Percentiles rank a stretch among this genome's conserved stretches.
Conservation (phyloP, 2,329 filamentous ascomycete genomes). For the Pseudopyricularia cyperi region DNA sequence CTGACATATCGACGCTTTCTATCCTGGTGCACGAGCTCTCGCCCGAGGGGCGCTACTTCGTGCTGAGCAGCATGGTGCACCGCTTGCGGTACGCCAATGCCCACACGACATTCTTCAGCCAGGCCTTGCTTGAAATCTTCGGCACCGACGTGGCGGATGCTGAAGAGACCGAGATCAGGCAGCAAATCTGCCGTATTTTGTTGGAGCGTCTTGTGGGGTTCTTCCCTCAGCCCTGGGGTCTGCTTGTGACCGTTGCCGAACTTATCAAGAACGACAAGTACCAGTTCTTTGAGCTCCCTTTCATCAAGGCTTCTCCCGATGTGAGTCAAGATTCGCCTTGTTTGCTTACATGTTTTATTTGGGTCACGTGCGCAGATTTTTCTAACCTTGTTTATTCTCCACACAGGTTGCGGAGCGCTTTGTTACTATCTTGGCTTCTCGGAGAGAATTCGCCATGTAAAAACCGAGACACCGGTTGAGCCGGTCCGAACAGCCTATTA, state of each 20-base stretch:
- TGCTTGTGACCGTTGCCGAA: conserved; percentile 79
- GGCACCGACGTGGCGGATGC: conserved; percentile 59
- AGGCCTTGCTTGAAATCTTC: conserved; percentile 74
- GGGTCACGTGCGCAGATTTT: background rate
- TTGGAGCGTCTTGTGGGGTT: conserved; percentile 79
- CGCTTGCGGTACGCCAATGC: conserved; percentile 84
- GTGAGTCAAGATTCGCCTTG: conserved; percentile 30
- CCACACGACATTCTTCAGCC: conserved; percentile 87
- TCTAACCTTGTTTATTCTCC: background rate
- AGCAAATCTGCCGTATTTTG: conserved; percentile 81
- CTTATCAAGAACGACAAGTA: conserved; percentile 84
- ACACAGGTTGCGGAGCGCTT: conserved; percentile 17
- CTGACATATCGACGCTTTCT: conserved; percentile 61
- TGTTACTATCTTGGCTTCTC: conserved; percentile 10
- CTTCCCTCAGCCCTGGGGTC: conserved; percentile 90
- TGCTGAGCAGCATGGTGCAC: conserved; percentile 76
- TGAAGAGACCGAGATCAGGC: conserved; percentile 70
- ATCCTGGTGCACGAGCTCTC: conserved; percentile 63
- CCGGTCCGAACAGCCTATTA: background rate
- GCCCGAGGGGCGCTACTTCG: conserved; percentile 70
- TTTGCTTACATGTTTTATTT: background rate
- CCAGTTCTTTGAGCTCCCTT: conserved; percentile 83
- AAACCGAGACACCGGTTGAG: background rate
- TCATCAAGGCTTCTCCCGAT: conserved; percentile 81
- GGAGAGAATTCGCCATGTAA: background rate